These are phyloP conservation scores for Metschnikowia similis DNA, from an alignment of 805 yeast species.

Conservation along the genomic window DNA sequence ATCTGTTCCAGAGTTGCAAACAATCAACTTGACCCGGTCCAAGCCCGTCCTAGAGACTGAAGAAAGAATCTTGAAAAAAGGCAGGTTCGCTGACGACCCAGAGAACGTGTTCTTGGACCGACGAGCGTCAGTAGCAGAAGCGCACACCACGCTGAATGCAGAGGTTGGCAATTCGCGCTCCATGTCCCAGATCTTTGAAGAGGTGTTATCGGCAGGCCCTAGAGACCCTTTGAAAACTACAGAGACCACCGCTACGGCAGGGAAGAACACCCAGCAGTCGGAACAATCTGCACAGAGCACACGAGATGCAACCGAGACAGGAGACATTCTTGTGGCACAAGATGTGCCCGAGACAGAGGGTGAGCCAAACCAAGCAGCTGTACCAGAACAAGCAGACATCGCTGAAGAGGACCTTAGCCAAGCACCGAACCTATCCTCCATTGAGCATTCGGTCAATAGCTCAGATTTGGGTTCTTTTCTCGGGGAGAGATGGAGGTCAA, in stretches of 20 bases:
- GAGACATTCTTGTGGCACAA: not conserved
- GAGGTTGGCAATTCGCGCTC: slow-evolving; percentile 23
- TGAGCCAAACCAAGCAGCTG: not conserved
- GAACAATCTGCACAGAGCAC: not conserved
- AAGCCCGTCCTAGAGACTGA: not conserved
- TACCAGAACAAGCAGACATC: not conserved
- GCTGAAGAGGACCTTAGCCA: not conserved
- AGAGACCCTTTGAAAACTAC: slow-evolving; percentile 3
- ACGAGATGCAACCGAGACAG: too few species aligned
- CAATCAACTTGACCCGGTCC: slow-evolving; percentile 5
- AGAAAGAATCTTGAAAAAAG: not conserved
- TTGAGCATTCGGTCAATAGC: slow-evolving; percentile 6
- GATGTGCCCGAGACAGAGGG: not conserved
- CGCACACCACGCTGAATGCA: not conserved
- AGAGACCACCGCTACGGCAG: not conserved
- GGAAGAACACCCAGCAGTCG: not conserved
- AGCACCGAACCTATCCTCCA: not conserved
- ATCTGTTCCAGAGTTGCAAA: slow-evolving; percentile 11
- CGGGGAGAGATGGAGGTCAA: slow-evolving; percentile 9
- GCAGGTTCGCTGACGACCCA: slow-evolving; percentile 13
- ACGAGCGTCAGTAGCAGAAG: not conserved
- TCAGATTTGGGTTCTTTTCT: slow-evolving; percentile 14
- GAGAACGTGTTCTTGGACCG: slow-evolving; percentile 35
- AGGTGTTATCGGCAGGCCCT: slow-evolving; percentile 17
- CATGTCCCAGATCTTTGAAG: slow-evolving; percentile 32